Conservation (phyloP, 345 rosid genomes). For the Lepidium aucheri region DNA sequence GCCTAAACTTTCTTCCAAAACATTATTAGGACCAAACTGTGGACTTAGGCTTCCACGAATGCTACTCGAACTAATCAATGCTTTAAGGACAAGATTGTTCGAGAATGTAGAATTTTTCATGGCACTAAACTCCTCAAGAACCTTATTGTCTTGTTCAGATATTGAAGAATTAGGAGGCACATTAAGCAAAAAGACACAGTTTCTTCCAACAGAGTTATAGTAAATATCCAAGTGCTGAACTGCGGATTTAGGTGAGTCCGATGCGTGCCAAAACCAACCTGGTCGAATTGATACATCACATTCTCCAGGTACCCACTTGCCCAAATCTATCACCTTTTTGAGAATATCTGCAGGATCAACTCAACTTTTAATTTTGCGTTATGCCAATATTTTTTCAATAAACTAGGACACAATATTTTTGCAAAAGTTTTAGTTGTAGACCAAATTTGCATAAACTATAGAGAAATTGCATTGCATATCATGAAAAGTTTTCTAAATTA, state of each 20-base stretch:
- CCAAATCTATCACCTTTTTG: conserved; percentile 59
- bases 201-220: conserved; percentile 77
- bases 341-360: conserved; percentile 36
- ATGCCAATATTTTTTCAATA: too few relatives aligned
- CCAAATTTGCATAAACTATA: too few relatives aligned
- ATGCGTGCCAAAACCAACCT: conserved; percentile 96
- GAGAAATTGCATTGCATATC: too few relatives aligned
- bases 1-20: conserved; percentile 48
- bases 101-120: conserved; percentile 53
- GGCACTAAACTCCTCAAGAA: conserved; percentile 53
- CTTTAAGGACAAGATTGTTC: conserved; percentile 43
- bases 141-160: conserved; percentile 57
- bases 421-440: too few relatives aligned
- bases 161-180: conserved; percentile 81
- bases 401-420: too few relatives aligned
- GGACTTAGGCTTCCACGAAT: conserved; percentile 37
- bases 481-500: too few relatives aligned
- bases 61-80: conserved; percentile 44
- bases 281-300: conserved; percentile 88
- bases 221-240: conserved; percentile 57
- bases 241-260: conserved; percentile 68
- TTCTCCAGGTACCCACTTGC: conserved; percentile 85
- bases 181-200: conserved; percentile 64
- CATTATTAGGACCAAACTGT: conserved; percentile 39
- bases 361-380: too few relatives aligned